phyloP scores from a whole-genome alignment of 345 rosid species.

The Corchorus capsularis region DNA sequence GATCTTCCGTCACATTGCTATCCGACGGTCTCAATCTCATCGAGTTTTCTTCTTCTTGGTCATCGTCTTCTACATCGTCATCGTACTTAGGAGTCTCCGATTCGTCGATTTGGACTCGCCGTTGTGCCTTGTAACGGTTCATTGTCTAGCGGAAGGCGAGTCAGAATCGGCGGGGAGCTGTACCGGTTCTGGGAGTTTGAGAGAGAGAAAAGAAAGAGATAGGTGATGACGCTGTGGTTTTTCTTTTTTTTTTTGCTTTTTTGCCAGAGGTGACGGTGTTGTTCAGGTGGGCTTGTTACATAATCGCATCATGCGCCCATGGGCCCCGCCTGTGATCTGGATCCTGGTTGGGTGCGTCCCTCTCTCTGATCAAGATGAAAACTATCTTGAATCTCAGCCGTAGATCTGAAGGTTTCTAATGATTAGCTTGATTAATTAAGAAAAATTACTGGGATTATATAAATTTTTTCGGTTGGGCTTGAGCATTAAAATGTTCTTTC shows the following conservation, averaged over 20 bases:
- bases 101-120: constrained; percentile 59
- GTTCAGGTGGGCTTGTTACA: background rate
- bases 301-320: background rate
- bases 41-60: constrained; percentile 32
- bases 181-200: background rate
- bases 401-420: background rate
- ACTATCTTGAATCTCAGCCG: background rate
- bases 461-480: too few relatives aligned
- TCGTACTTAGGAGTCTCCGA: constrained; percentile 40
- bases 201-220: background rate
- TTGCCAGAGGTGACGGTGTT: background rate
- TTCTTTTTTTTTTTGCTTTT: too few relatives aligned
- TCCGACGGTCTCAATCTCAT: constrained; percentile 38
- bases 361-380: background rate
- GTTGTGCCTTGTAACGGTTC: constrained; percentile 37
- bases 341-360: background rate
- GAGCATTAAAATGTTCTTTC: too few relatives aligned
- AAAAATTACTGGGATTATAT: too few relatives aligned
- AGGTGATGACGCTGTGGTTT: background rate
- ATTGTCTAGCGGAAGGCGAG: constrained; percentile 33
- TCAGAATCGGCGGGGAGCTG: constrained; percentile 13
- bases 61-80: constrained; percentile 34
- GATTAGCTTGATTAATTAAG: too few relatives aligned
- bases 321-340: background rate
- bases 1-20: constrained; percentile 62